Percentiles rank a stretch among this genome's conserved stretches.
phyloP scores from a whole-genome alignment of 371 early-diverging fungal genomes.

The Globomyces sp. region DNA sequence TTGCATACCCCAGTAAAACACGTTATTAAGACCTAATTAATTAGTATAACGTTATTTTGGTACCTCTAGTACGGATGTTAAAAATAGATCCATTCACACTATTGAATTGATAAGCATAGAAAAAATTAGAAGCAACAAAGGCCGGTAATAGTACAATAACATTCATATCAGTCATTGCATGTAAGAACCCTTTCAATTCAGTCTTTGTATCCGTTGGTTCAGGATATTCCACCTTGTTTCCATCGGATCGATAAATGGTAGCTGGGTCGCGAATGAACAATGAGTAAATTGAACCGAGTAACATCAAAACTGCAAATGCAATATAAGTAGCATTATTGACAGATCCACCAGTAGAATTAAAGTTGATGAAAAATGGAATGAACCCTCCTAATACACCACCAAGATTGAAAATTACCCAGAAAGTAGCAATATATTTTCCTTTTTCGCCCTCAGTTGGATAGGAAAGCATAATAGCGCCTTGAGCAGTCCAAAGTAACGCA shows the following conservation, averaged over 20 bases:
- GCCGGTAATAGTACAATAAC: conserved; percentile 10
- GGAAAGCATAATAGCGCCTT: conserved; percentile 79
- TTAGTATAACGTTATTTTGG: background rate
- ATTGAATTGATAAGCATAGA: conserved; percentile 14
- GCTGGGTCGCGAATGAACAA: background rate
- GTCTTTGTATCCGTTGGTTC: background rate
- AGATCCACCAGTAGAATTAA: background rate
- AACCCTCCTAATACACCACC: conserved; percentile 76
- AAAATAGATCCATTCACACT: background rate
- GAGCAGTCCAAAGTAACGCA: conserved; percentile 68
- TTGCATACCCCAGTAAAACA: conserved; percentile 7
- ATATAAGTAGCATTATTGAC: conserved; percentile 12
- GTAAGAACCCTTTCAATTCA: background rate
- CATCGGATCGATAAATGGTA: conserved; percentile 2
- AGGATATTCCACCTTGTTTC: background rate
- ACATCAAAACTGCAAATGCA: conserved; percentile 11
- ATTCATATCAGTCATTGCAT: background rate
- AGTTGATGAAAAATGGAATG: conserved; percentile 63
- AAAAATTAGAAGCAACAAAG: conserved; percentile 15
- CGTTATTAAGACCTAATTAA: conserved; percentile 7
- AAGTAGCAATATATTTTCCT: conserved; percentile 73
- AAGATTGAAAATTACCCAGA: conserved; percentile 80
- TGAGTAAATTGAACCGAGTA: background rate
- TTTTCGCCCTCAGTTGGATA: conserved; percentile 75
- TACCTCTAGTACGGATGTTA: conserved; percentile 11